A percentile compares a stretch with the other conserved stretches of the same genome.
phyloP scores from a whole-genome alignment of 2,329 filamentous ascomycete species.

The Claviceps spartinae region DNA sequence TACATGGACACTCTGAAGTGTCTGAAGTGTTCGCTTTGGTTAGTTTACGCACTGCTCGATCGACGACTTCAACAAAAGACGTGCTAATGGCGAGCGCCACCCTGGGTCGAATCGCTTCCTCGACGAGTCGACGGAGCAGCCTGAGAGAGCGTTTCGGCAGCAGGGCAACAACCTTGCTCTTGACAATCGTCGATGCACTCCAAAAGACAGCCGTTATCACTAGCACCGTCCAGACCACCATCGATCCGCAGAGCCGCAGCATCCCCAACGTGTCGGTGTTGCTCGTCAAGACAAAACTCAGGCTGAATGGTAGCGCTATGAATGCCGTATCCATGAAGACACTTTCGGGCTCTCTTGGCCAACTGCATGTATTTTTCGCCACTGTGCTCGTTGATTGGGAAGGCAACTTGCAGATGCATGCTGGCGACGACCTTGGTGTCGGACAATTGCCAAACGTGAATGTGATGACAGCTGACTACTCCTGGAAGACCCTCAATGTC shows the following conservation, averaged over 20 bases:
- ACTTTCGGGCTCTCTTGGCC: conserved; percentile 67
- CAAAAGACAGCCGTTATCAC: conserved; percentile 32
- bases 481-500: conserved; percentile 79
- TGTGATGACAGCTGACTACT: conserved; percentile 81
- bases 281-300: conserved; percentile 55
- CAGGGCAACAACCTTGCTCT: conserved; percentile 19
- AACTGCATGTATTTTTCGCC: conserved; percentile 80
- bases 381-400: conserved; percentile 73
- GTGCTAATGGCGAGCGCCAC: conserved; percentile 1
- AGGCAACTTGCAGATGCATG: conserved; percentile 83
- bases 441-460: conserved; percentile 95
- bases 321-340: conserved; percentile 89
- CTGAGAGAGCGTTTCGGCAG: conserved; percentile 18
- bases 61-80: too few species aligned
- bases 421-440: conserved; percentile 90
- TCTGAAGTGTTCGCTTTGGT: too few species aligned
- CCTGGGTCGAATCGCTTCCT: conserved; percentile 20
- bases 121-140: conserved; percentile 21
- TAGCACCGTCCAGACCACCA: conserved; percentile 16
- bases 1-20: too few species aligned
- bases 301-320: conserved; percentile 96
- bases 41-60: too few species aligned
- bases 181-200: conserved; percentile 28
- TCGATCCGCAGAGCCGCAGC: conserved; percentile 22
- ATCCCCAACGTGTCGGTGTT: conserved; percentile 26